phyloP scores from a whole-genome alignment of 1,139 yeast genomes.

The Scheffersomyces parashehatae region DNA sequence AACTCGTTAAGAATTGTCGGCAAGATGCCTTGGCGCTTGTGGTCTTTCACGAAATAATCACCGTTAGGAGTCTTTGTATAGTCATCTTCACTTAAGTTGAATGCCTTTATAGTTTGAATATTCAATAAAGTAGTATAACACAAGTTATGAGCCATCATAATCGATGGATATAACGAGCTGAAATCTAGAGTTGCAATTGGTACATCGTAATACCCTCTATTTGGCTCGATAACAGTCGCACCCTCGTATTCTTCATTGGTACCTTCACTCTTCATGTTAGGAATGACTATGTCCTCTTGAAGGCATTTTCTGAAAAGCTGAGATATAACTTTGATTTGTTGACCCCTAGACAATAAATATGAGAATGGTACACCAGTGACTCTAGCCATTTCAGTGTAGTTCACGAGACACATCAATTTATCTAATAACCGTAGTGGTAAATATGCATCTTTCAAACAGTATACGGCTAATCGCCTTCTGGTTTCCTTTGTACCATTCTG shows the following conservation, averaged over 20 bases:
- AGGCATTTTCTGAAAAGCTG: conserved; percentile 92
- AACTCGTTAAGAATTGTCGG: conserved; percentile 92
- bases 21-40: conserved; percentile 75
- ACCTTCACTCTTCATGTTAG: conserved; percentile 85
- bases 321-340: conserved; percentile 95
- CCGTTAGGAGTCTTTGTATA: conserved; percentile 90
- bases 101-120: conserved; percentile 65
- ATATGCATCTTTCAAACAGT: conserved; percentile 95
- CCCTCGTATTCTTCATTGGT: conserved; percentile 94
- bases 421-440: conserved; percentile 85
- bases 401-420: conserved; percentile 93
- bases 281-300: conserved; percentile 81
- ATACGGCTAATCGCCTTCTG: conserved; percentile 92
- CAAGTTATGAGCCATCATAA: conserved; percentile 98
- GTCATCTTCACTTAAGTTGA: conserved; percentile 68
- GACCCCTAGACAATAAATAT: conserved; percentile 85
- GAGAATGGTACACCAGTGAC: conserved; percentile 99
- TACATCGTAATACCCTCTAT: conserved; percentile 90
- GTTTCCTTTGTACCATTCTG: conserved; percentile 93
- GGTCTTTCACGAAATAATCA: conserved; percentile 80
- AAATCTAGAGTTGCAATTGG: conserved; percentile 98
- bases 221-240: conserved; percentile 97
- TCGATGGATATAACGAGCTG: conserved; percentile 95
- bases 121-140: conserved; percentile 90
- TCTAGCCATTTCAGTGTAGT: conserved; percentile 98